These are phyloP conservation scores for Tinospora cordifolia DNA, from an alignment of 164 flowering plant species.

Conservation along the genomic window DNA sequence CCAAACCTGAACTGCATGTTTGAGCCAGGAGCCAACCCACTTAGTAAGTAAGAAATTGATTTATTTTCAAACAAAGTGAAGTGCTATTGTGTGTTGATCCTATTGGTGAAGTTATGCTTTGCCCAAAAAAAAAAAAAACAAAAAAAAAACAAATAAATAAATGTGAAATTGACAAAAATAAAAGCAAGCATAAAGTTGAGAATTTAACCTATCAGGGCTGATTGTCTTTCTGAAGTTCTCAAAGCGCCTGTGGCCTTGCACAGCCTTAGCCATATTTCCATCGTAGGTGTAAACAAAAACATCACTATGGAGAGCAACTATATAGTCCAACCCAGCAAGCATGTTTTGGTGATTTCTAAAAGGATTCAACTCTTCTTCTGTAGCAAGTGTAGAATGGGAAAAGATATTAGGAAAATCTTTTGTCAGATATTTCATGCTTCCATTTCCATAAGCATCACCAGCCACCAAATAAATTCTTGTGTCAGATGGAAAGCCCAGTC, in stretches of 20 bases:
- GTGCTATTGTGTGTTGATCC: too few relatives aligned
- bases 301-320: slow-evolving; percentile 86
- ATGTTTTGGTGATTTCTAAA: slow-evolving; percentile 85
- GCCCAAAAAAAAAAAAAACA: too few relatives aligned
- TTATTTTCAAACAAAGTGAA: too few relatives aligned
- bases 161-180: background rate
- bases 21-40: too few relatives aligned
- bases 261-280: slow-evolving; percentile 99
- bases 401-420: slow-evolving; percentile 73
- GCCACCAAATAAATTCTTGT: slow-evolving; percentile 89
- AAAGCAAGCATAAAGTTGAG: background rate
- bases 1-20: too few relatives aligned
- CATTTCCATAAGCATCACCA: slow-evolving; percentile 89
- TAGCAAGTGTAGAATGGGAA: slow-evolving; percentile 75
- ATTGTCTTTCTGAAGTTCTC: slow-evolving; percentile 87
- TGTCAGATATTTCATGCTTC: slow-evolving; percentile 68
- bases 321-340: slow-evolving; percentile 93
- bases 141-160: too few relatives aligned
- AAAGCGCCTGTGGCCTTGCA: slow-evolving; percentile 95
- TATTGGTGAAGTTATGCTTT: too few relatives aligned
- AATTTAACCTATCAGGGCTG: slow-evolving; percentile 65
- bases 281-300: slow-evolving; percentile 89
- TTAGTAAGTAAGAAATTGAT: too few relatives aligned
- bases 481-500: slow-evolving; percentile 62
- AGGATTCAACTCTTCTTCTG: slow-evolving; percentile 73